Evolutionary conservation across 495 filamentous ascomycete genomes (phyloP).

Genomic region (Penicillium riverlandense): DNA sequence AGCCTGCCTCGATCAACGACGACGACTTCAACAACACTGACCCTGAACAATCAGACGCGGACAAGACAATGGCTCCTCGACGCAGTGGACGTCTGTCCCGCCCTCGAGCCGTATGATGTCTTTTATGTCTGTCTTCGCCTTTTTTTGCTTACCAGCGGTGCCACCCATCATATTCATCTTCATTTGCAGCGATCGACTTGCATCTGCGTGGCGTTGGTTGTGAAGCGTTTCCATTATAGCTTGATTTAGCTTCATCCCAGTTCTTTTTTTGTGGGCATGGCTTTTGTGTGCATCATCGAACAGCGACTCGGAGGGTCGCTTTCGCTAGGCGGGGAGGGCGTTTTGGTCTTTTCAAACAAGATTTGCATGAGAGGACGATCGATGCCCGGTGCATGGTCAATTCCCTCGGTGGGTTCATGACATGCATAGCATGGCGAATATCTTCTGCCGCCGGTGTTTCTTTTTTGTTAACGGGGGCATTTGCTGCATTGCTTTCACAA

Average conservation of each 20-base stretch:
- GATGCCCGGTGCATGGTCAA: conserved; percentile 18
- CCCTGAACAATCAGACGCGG: conserved; percentile 4
- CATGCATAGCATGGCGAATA: conserved; percentile 10
- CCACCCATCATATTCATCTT: background rate
- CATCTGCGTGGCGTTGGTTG: conserved; percentile 18
- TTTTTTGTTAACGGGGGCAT: background rate
- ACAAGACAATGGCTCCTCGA: conserved; percentile 5
- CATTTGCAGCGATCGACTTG: conserved; percentile 16
- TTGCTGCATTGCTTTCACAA: too few relatives aligned
- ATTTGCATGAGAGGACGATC: conserved; percentile 8
- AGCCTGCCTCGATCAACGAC: background rate
- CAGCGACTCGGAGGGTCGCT: background rate
- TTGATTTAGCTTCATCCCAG: background rate
- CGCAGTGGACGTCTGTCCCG: conserved; percentile 17
- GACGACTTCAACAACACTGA: background rate
- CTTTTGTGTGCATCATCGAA: too few relatives aligned
- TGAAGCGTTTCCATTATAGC: conserved; percentile 8
- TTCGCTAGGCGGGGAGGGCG: conserved; percentile 6
- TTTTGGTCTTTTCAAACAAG: conserved; percentile 10
- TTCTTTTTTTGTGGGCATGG: background rate
- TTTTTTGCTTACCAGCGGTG: background rate
- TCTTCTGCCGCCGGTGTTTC: background rate
- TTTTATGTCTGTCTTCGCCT: background rate
- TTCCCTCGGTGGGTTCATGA: conserved; percentile 9
- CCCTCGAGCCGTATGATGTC: conserved; percentile 5